A percentile compares a stretch with the other conserved stretches of the same genome.
Conservation (phyloP, 1,284 basidiomycete species). For the Puccinia novopanici region DNA sequence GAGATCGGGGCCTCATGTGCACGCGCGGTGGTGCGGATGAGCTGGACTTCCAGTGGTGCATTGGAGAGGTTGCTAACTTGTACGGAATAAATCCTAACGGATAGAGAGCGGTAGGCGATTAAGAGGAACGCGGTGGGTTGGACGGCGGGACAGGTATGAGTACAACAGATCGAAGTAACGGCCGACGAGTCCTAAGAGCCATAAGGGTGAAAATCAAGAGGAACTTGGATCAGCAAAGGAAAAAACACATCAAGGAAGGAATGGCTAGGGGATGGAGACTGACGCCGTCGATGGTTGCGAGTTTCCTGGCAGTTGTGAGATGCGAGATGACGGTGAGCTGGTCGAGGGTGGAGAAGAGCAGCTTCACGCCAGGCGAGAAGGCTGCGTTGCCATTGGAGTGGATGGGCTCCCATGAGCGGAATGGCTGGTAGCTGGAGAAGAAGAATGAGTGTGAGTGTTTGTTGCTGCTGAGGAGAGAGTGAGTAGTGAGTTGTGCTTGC, state of each 20-base stretch:
- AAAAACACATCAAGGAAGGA: background rate
- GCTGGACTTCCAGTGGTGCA: slow-evolving; percentile 4
- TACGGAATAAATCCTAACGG: slow-evolving; percentile 63
- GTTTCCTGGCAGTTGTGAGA: slow-evolving; percentile 70
- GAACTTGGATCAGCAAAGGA: background rate
- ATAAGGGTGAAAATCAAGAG: slow-evolving; percentile 55
- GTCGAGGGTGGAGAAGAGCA: slow-evolving; percentile 80
- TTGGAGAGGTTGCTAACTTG: slow-evolving; percentile 54
- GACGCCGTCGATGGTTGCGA: slow-evolving; percentile 80
- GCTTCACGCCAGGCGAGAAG: slow-evolving; percentile 74
- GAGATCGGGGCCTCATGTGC: slow-evolving; percentile 93
- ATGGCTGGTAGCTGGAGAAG: slow-evolving; percentile 51
- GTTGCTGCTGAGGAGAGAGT: background rate
- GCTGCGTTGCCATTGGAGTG: slow-evolving; percentile 86
- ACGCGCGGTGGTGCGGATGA: slow-evolving; percentile 61
- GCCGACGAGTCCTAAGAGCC: slow-evolving; percentile 62
- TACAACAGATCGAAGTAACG: slow-evolving; percentile 62
- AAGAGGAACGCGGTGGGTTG: slow-evolving; percentile 51
- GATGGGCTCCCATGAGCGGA: slow-evolving; percentile 65
- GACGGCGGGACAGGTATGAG: slow-evolving; percentile 56
- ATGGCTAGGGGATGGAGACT: slow-evolving; percentile 62
- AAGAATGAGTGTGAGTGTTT: background rate
- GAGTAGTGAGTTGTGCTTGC: too few species aligned
- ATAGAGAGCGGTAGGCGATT: slow-evolving; percentile 62
- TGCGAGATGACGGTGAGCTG: slow-evolving; percentile 84